Evolutionary conservation across 2,329 filamentous ascomycete species (phyloP), one percentile per base, ranked within the genome.

Genomic region (Venturia oleaginea): DNA sequence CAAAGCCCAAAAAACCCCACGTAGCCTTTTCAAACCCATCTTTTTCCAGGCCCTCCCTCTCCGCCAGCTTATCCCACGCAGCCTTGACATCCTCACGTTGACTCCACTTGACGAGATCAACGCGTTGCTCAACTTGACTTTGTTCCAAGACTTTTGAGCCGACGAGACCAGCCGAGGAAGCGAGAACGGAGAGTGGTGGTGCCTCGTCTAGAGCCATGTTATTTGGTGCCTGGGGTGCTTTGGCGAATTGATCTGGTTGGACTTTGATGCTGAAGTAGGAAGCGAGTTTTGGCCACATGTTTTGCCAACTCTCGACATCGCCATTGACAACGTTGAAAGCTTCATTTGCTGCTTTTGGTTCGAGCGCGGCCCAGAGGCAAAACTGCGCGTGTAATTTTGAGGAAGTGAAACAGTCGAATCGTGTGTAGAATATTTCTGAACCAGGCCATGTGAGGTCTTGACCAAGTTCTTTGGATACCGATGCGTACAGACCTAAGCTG

Each of bases 301-400:
- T 73, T 67, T 77, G 73, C 75, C 76, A 79, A 63, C 70, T 75
- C 66, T 77, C 72, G 0, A 71, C 68, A 65, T 79, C 77, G 48
- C 76, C 77, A 57, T 79, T 78, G 48, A 75, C 70, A 8, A 77
- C 72, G 66, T 79, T 78, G 70, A 79, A 79, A 2, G 74, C 76
- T 63, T 79, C 69, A 65, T 78, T 76, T 8, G 68, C 73, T 1
- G 74, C 73, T 3, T 70, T 68, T 1, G 74, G 71, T 37, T 72
- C 72, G 17, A 71, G 64, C 3, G 71, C 73, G 0, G 71, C 73
- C 73, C 72, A 76, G 22, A 68, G 59, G 55, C 70, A 73, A 59
- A 75, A 75, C 8, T 70, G 57, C 0, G 69, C 71, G 64, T 73
- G 70, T 8, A 74, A 61, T 24, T 68, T 68, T 7, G 67, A 65